phyloP scores from a whole-genome alignment of 1,284 basidiomycete genomes.

The Amylostereum areolatum region DNA sequence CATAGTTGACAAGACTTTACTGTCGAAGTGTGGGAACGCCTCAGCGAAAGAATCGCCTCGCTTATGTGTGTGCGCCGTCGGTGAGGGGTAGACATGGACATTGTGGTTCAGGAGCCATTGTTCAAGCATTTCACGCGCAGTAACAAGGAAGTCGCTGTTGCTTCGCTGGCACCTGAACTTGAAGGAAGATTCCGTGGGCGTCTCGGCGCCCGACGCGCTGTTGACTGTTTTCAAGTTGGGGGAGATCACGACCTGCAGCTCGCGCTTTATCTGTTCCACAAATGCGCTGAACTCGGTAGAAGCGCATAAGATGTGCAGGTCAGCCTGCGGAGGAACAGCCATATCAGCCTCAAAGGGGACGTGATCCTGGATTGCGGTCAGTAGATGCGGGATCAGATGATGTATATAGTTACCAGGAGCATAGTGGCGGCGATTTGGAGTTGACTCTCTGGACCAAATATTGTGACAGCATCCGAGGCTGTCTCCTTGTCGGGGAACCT shows the following conservation, averaged over 20 bases:
- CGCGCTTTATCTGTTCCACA: constrained; percentile 86
- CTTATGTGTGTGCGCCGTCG: constrained; percentile 68
- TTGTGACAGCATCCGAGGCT: constrained; percentile 85
- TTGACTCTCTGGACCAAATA: constrained; percentile 96
- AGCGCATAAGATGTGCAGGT: constrained; percentile 68
- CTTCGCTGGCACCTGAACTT: constrained; percentile 93
- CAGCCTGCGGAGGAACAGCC: constrained; percentile 79
- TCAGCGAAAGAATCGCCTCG: constrained; percentile 91
- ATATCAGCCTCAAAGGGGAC: constrained; percentile 97
- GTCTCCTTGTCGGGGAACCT: constrained; percentile 96
- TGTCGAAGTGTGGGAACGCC: constrained; percentile 95
- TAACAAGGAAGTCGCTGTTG: constrained; percentile 88
- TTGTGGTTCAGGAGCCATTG: constrained; percentile 86
- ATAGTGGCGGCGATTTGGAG: constrained; percentile 95
- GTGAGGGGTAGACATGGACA: constrained; percentile 72
- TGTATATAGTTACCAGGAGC: constrained; percentile 64
- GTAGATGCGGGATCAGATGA: constrained; percentile 7
- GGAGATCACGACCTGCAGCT: constrained; percentile 85
- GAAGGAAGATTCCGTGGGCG: constrained; percentile 80
- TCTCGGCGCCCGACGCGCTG: constrained; percentile 35
- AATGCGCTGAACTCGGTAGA: constrained; percentile 81
- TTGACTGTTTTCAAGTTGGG: constrained; percentile 61
- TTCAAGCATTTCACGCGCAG: constrained; percentile 89
- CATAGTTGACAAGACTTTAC: constrained; percentile 78
- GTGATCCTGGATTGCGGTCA: constrained; percentile 63